phyloP scores from a whole-genome alignment of 345 rosid genomes.

The Barbarea vulgaris region DNA sequence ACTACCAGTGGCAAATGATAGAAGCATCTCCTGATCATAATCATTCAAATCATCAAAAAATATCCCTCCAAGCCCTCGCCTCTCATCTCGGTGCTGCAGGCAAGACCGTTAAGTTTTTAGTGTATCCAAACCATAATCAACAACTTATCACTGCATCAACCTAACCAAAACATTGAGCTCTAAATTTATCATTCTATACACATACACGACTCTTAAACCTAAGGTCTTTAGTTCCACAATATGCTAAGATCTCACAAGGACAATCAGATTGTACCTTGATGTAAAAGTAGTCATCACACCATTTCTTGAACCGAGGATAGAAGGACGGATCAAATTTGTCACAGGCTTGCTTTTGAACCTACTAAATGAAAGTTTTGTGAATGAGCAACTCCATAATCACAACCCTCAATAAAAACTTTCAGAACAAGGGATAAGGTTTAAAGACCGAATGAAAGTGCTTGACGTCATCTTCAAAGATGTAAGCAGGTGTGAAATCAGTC shows the following conservation, averaged over 20 bases:
- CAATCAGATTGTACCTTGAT: constrained; percentile 55
- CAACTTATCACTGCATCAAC: constrained; percentile 2
- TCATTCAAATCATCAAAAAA: constrained; percentile 94
- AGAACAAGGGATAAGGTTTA: background rate
- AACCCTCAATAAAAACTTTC: background rate
- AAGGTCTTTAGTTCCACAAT: background rate
- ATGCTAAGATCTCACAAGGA: constrained; percentile 8
- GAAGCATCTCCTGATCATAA: constrained; percentile 89
- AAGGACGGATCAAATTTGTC: constrained; percentile 86
- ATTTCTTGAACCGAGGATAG: constrained; percentile 86
- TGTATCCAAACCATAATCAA: background rate
- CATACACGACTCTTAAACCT: background rate
- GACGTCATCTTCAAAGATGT: constrained; percentile 91
- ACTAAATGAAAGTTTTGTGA: constrained; percentile 1
- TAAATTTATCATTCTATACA: background rate
- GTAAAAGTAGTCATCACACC: constrained; percentile 94
- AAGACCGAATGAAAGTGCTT: constrained; percentile 86
- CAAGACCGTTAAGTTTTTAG: background rate
- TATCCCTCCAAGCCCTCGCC: constrained; percentile 96
- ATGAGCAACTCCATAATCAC: background rate
- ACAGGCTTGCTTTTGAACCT: constrained; percentile 77
- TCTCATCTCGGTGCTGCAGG: constrained; percentile 85
- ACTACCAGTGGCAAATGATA: constrained; percentile 84
- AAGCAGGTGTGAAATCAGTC: constrained; percentile 95
- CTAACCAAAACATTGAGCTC: constrained; percentile 8